Evolutionary conservation across 2,329 filamentous ascomycete species (phyloP), one percentile per base, ranked within the genome.

Genomic region (Falciphora oryzae): DNA sequence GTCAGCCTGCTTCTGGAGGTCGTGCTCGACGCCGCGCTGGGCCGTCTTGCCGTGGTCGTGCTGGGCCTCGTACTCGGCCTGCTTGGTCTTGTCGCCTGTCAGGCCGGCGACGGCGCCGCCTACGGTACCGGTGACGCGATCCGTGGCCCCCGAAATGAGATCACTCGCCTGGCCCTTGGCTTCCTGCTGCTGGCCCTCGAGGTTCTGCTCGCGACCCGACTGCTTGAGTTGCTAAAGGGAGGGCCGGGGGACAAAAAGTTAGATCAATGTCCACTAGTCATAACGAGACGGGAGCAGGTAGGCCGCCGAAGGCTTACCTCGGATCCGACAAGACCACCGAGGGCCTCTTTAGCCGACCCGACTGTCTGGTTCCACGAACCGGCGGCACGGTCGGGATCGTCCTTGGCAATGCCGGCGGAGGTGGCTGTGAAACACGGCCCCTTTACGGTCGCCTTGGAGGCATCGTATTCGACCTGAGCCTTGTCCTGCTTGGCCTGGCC

Each of bases 361-460:
- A 93, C 73, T 6, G 92, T 96, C 79, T 97, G 93, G 80, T 97
- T 92, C 88, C 90, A 96, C 25, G 83, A 83, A 58, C 94, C 93
- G 25, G 85, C 75, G 28, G 83, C 79, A 68, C 93, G 91, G 75
- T 94, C 81, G 14, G 88, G 81, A 76, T 91, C 82, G 76, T 97
- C 92, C 69, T 85, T 83, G 67, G 88, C 84, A 61, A 90, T 80
- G 61, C 92, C 92, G 0, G 86, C 85, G 62, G 88, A 81, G 14
- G 89, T 89, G 65, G 91, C 83, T 29, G 88, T 86, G 74, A 88
- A 81, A 66, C 89, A 88, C 5, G 90, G 92, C n/a, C 89, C 74
- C 75, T 92, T 94, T 69, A 83, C 83, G 22, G 90, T 84, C 6
- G 89, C 84, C 75, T 96, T 89, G 7, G 91, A 95, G 68, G 88